Evolutionary conservation across 257 asterid genomes (phyloP).

Genomic region (Ballota nigra): DNA sequence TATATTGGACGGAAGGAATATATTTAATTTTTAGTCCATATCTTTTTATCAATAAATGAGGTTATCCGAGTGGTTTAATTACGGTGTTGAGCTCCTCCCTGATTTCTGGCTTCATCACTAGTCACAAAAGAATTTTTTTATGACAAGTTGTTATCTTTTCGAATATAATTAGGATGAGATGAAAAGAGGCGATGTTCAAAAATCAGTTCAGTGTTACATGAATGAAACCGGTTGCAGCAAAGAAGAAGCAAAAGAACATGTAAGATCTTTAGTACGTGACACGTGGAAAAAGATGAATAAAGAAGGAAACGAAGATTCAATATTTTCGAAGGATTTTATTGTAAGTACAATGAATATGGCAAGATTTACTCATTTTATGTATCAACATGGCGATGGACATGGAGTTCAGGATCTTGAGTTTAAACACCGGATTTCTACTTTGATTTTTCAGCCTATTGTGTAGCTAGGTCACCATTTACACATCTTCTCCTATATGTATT

Average conservation of each 20-base stretch:
- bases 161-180: conserved; percentile 24
- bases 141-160: no score
- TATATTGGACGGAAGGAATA: no score
- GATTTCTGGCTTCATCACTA: no score
- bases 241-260: not conserved
- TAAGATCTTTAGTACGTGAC: not conserved
- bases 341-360: not conserved
- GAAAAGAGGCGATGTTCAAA: conserved; percentile 24
- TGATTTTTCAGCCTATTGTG: not conserved
- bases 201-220: not conserved
- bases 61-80: no score
- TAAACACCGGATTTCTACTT: not conserved
- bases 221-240: not conserved
- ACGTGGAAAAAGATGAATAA: not conserved
- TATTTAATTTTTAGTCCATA: no score
- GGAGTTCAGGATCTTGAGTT: not conserved
- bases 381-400: not conserved
- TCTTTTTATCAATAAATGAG: no score
- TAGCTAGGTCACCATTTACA: not conserved
- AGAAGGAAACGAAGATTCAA: not conserved
- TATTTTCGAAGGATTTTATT: not conserved
- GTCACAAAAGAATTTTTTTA: no score
- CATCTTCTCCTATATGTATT: not conserved
- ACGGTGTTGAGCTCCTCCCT: no score
- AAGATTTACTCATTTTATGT: not conserved